Percentiles rank a stretch among this genome's conserved stretches.
Evolutionary conservation across 2,329 filamentous ascomycete species (phyloP).

Genomic region (Domatiomyces globalis): DNA sequence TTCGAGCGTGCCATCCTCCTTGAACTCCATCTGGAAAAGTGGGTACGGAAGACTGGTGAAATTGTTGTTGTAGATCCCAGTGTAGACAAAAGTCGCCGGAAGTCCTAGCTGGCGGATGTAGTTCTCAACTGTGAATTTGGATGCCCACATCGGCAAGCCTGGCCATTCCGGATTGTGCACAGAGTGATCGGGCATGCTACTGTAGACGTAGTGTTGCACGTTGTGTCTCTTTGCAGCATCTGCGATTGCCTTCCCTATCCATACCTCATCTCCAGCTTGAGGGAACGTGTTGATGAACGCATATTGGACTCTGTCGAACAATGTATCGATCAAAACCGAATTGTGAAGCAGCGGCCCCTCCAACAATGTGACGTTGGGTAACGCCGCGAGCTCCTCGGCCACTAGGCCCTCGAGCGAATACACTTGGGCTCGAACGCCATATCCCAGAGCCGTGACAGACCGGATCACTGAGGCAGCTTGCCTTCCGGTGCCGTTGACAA

Average conservation of each 20-base stretch:
- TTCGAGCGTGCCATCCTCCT: constrained; percentile 68
- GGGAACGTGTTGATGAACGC: constrained; percentile 98
- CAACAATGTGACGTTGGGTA: constrained; percentile 67
- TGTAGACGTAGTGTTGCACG: constrained; percentile 87
- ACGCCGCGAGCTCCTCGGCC: constrained; percentile 65
- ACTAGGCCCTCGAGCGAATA: constrained; percentile 76
- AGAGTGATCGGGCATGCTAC: constrained; percentile 90
- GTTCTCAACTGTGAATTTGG: constrained; percentile 84
- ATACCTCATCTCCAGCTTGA: constrained; percentile 75
- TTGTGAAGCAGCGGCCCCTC: constrained; percentile 57
- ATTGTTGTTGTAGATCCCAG: constrained; percentile 98
- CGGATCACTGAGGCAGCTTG: constrained; percentile 92
- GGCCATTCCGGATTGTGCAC: constrained; percentile 65
- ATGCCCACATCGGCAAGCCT: constrained; percentile 75
- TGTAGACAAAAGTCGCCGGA: constrained; percentile 84
- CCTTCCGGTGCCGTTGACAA: constrained; percentile 90
- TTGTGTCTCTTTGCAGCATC: constrained; percentile 69
- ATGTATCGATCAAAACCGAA: constrained; percentile 53
- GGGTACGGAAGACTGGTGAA: constrained; percentile 89
- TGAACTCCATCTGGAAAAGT: constrained; percentile 86
- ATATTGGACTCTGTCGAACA: constrained; percentile 72
- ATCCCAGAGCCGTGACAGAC: constrained; percentile 84
- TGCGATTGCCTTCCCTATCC: constrained; percentile 75
- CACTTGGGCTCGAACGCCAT: constrained; percentile 82
- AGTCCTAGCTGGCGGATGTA: constrained; percentile 72